A percentile compares a stretch with the other conserved stretches of the same genome.
Conservation (phyloP, 345 rosid genomes). For the Pugionium dolabratum region DNA sequence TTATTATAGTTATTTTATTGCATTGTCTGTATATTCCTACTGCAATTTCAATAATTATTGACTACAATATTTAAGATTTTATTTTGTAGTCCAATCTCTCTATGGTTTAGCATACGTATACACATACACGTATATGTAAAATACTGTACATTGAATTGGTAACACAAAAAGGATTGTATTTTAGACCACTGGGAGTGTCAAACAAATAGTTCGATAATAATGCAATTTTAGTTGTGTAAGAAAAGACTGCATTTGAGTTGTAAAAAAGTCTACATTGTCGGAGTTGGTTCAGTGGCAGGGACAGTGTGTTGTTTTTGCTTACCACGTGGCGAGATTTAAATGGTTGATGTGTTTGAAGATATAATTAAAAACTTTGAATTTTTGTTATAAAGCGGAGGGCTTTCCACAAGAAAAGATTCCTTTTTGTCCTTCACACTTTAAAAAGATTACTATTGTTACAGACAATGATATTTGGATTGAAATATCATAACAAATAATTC, state of each 20-base stretch:
- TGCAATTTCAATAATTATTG: too few species aligned
- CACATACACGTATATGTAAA: too few species aligned
- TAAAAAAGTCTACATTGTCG: not conserved
- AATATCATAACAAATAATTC: slow-evolving; percentile 1
- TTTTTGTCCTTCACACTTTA: slow-evolving; percentile 6
- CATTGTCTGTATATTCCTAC: too few species aligned
- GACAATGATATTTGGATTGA: slow-evolving; percentile 12
- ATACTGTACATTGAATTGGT: not conserved
- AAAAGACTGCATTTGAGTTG: not conserved
- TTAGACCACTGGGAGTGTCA: not conserved
- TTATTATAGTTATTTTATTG: too few species aligned
- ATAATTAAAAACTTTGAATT: slow-evolving; percentile 17
- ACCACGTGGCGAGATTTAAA: slow-evolving; percentile 3
- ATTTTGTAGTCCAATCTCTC: too few species aligned
- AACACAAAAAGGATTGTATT: not conserved
- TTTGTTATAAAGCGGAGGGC: not conserved
- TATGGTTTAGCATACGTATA: too few species aligned
- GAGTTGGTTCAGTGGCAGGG: slow-evolving; percentile 31
- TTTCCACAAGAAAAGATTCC: slow-evolving; percentile 30
- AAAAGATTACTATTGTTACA: slow-evolving; percentile 1
- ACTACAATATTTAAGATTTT: too few species aligned
- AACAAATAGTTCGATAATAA: not conserved
- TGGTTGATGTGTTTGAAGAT: slow-evolving; percentile 5
- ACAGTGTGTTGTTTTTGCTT: not conserved
- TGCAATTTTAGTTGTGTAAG: not conserved